Evolutionary conservation across 2,329 filamentous ascomycete genomes (phyloP).

Genomic region (Gremmenia infestans): DNA sequence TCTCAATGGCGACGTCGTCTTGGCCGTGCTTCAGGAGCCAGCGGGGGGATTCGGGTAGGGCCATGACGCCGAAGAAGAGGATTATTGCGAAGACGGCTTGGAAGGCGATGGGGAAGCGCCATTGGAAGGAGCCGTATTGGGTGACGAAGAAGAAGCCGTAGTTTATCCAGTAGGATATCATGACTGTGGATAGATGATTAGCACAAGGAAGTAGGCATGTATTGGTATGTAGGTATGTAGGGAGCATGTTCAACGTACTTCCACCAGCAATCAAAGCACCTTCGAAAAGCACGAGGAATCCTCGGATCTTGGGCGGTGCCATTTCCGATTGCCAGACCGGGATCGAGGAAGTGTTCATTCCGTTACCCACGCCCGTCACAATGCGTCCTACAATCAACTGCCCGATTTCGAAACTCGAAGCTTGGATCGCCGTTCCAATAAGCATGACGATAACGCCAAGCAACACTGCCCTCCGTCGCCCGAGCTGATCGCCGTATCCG

Average conservation of each 20-base stretch:
- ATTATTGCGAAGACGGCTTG: conserved; percentile 55
- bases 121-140: conserved; percentile 48
- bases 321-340: conserved; percentile 64
- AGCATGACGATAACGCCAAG: neutral
- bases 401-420: conserved; percentile 51
- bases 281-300: conserved; percentile 50
- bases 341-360: conserved; percentile 60
- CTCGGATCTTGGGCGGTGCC: conserved; percentile 50
- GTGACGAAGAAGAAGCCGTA: conserved; percentile 58
- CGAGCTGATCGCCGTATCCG: conserved; percentile 8
- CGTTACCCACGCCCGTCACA: conserved; percentile 60
- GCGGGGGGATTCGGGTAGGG: conserved; percentile 55
- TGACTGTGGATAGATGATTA: conserved; percentile 40
- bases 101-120: conserved; percentile 55
- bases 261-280: neutral
- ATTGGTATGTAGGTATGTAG: conserved; percentile 51
- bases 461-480: neutral
- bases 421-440: conserved; percentile 39
- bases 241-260: conserved; percentile 29
- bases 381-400: conserved; percentile 50
- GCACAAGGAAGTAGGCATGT: too few relatives aligned
- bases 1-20: conserved; percentile 5
- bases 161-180: conserved; percentile 66
- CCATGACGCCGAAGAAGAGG: conserved; percentile 51
- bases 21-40: conserved; percentile 40